Base-by-base conservation (phyloP, 2,329 filamentous ascomycete genomes). In the Fusarium duplospermum region DNA sequence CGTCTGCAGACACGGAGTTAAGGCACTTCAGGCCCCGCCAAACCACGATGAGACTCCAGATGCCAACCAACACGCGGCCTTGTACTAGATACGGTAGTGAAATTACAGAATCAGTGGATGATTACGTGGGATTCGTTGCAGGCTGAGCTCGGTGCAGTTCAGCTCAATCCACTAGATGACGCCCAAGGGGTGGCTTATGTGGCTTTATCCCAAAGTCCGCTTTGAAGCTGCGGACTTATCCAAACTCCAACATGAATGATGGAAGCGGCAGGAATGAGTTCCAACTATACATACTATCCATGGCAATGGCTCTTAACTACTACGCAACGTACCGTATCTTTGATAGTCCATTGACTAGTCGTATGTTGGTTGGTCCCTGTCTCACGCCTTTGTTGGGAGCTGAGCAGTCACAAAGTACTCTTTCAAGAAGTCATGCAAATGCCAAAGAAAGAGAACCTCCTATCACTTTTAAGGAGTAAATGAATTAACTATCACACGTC, bases 11-110 rank as follows among this genome's bases (percentile, higher is more conserved):
- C 22, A 62, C 71, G 71, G 72, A 74, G 69, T 74, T 74, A 74
- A 74, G 72, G 72, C 58, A 67, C 60, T 16, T 10, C 63, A 66
- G 47, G 35, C 68, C 61, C 71, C 71, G 69, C 69, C 61, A 67
- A 59, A 69, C 50, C 54, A 24, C 14, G 36, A 58, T 52, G 65
- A 47, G 27, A 58, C 52, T 69, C 35, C 61, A 68, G 68, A 72
- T 72, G 68, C 74, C 72, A 66, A 67, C 62, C 70, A 67, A 68
- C 66, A 70, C 35, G 62, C 62, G 70, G 62, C 42, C 64, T 33
- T 31, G 33, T 38, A 2, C 16, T 31, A 31, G 31, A 31, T 47
- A 33, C 24, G 8, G 33, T 40, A 22, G 35, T 63, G 33, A 56
- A 31, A 63, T 63, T 54, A 35, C n/a, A 40, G 14, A 50, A 24